Percentiles rank a stretch among this genome's conserved stretches.
phyloP scores from a whole-genome alignment of 495 filamentous ascomycete genomes.

The Penicillium verhagenii region DNA sequence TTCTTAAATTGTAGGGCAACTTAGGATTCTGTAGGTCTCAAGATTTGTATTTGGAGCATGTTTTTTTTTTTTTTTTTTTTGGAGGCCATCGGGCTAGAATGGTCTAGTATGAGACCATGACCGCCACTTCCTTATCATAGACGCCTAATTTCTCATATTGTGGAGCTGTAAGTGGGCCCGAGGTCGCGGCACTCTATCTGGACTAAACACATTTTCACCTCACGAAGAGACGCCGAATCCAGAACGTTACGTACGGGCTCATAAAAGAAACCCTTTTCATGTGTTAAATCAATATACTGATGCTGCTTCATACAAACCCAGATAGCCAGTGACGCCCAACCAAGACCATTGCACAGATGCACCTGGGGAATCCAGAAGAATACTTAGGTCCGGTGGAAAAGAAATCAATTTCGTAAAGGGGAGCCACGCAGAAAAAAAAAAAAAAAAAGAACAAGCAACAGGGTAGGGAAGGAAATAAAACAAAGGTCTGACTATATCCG shows the following conservation, averaged over 20 bases:
- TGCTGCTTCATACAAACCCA: slow-evolving; percentile 25
- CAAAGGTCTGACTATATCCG: slow-evolving; percentile 27
- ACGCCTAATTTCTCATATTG: slow-evolving; percentile 3
- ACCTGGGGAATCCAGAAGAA: slow-evolving; percentile 18
- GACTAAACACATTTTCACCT: slow-evolving; percentile 4
- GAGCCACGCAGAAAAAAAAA: slow-evolving; percentile 20
- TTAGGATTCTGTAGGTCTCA: not conserved
- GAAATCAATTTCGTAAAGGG: slow-evolving; percentile 33
- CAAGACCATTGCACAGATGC: slow-evolving; percentile 25
- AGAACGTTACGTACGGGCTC: not conserved
- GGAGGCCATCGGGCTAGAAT: not conserved
- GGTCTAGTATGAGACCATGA: not conserved
- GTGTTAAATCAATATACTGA: slow-evolving; percentile 19
- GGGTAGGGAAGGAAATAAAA: slow-evolving; percentile 22
- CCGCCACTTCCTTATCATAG: slow-evolving; percentile 3
- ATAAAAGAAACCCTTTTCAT: slow-evolving; percentile 19
- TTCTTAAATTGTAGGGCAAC: not conserved
- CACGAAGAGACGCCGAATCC: not conserved
- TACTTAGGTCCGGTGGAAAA: slow-evolving; percentile 15
- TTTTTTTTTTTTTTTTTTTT: slow-evolving; percentile 1
- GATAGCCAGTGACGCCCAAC: slow-evolving; percentile 26
- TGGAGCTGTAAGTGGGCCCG: slow-evolving; percentile 25
- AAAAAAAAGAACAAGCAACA: slow-evolving; percentile 18
- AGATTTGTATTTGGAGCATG: not conserved
- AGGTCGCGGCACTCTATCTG: slow-evolving; percentile 13